Evolutionary conservation across 768 basidiomycete species (phyloP).

Genomic region (Fibroporia radiculosa): DNA sequence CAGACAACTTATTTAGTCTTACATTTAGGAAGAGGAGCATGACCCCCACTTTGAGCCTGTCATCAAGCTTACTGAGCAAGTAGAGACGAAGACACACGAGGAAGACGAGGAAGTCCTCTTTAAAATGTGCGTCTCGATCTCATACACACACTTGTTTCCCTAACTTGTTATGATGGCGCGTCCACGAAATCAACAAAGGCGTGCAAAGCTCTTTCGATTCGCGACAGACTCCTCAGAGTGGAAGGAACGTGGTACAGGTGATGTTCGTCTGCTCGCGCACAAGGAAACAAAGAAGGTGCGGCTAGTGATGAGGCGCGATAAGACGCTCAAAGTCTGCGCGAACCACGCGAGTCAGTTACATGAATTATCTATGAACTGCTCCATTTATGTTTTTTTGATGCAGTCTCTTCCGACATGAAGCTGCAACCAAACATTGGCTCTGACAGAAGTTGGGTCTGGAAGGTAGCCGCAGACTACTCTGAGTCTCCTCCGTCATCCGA

Average conservation of each 20-base stretch:
- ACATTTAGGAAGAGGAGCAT: conserved; percentile 57
- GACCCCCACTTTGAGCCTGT: conserved; percentile 95
- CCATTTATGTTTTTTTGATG: background rate
- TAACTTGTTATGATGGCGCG: conserved; percentile 13
- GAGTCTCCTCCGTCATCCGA: conserved; percentile 86
- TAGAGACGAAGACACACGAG: conserved; percentile 91
- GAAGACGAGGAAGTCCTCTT: conserved; percentile 90
- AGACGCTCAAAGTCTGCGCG: conserved; percentile 98
- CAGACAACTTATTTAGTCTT: conserved; percentile 9
- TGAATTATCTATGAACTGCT: background rate
- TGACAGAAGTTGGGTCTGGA: conserved; percentile 99
- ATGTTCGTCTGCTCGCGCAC: conserved; percentile 87
- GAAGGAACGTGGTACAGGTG: conserved; percentile 98
- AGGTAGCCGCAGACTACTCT: conserved; percentile 91
- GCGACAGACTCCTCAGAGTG: conserved; percentile 72
- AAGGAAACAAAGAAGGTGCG: conserved; percentile 87
- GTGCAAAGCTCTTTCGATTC: conserved; percentile 97
- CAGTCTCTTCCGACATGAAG: conserved; percentile 85
- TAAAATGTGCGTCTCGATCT: conserved; percentile 73
- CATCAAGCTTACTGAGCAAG: conserved; percentile 91
- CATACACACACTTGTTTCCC: background rate
- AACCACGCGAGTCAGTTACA: conserved; percentile 77
- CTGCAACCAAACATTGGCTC: conserved; percentile 98
- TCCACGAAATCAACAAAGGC: too few relatives aligned
- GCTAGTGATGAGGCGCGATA: conserved; percentile 98